phyloP scores from a whole-genome alignment of 75 land plant genomes.

The Azolla pinnata region DNA sequence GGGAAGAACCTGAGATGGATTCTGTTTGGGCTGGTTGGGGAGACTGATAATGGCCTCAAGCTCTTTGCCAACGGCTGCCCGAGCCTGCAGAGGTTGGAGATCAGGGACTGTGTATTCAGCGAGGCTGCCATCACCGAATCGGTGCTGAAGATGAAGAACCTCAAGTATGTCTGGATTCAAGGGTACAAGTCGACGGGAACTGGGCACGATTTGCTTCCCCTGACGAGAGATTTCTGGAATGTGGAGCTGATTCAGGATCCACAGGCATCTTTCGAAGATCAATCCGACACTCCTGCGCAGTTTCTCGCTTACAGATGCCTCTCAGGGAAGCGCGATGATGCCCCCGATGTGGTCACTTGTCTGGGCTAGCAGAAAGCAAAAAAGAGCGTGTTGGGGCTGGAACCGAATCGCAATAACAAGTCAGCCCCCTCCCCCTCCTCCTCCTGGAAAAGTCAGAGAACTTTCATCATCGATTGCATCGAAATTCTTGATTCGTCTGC shows the following conservation, averaged over 20 bases:
- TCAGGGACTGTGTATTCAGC: slow-evolving; percentile 75
- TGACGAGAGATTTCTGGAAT: slow-evolving; percentile 25
- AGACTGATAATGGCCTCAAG: slow-evolving; percentile 54
- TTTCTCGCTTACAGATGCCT: slow-evolving; percentile 25
- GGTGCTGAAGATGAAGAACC: slow-evolving; percentile 34
- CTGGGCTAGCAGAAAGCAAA: slow-evolving; percentile 3
- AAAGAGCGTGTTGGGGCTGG: no score
- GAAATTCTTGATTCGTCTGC: no score
- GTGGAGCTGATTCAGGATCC: slow-evolving; percentile 34
- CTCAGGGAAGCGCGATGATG: slow-evolving; percentile 22
- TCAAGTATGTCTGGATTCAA: slow-evolving; percentile 86
- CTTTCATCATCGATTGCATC: no score
- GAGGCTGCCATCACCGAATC: slow-evolving; percentile 66
- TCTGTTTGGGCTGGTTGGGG: slow-evolving; percentile 77
- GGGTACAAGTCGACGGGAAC: slow-evolving; percentile 17
- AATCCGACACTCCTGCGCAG: slow-evolving; percentile 14
- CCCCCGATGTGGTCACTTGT: slow-evolving; percentile 17
- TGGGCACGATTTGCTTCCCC: slow-evolving; percentile 16
- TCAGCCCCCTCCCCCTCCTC: no score
- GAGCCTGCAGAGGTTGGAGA: slow-evolving; percentile 62
- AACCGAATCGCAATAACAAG: no score
- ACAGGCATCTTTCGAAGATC: neutral
- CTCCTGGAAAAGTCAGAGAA: no score
- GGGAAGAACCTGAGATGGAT: slow-evolving; percentile 80
- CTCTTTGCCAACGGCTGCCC: slow-evolving; percentile 65